Percentiles rank a stretch among this genome's conserved stretches.
These are phyloP conservation scores for Apiotrichum akiyoshidainum DNA, from an alignment of 1,284 basidiomycete genomes.

Conservation along the genomic window DNA sequence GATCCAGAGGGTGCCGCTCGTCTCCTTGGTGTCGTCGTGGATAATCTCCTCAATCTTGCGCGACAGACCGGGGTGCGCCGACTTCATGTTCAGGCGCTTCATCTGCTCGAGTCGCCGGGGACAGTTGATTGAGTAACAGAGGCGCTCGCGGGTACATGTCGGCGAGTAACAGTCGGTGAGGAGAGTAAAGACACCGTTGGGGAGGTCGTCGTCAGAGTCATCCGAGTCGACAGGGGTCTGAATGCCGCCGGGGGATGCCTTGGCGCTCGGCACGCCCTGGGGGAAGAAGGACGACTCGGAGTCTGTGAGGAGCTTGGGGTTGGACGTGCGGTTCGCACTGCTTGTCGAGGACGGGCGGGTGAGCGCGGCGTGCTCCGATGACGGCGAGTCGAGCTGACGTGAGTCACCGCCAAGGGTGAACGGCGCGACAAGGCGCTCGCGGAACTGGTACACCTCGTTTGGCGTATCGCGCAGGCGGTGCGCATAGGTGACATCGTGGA, in stretches of 20 bases:
- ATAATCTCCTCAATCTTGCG: slow-evolving; percentile 73
- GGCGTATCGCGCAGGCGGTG: slow-evolving; percentile 88
- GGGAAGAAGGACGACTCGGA: slow-evolving; percentile 28
- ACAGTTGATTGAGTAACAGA: slow-evolving; percentile 97
- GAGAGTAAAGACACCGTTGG: slow-evolving; percentile 93
- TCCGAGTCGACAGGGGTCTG: slow-evolving; percentile 23
- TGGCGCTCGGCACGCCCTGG: background rate
- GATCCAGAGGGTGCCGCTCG: slow-evolving; percentile 85
- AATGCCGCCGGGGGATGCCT: background rate
- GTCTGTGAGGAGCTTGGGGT: background rate
- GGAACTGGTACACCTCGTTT: slow-evolving; percentile 90
- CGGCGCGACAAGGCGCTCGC: slow-evolving; percentile 48
- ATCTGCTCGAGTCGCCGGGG: slow-evolving; percentile 92
- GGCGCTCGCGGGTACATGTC: slow-evolving; percentile 84
- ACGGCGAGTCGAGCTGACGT: slow-evolving; percentile 28
- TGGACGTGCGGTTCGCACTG: slow-evolving; percentile 6
- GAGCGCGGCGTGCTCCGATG: slow-evolving; percentile 22
- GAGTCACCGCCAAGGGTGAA: slow-evolving; percentile 28
- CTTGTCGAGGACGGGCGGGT: slow-evolving; percentile 28
- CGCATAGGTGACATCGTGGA: slow-evolving; percentile 98
- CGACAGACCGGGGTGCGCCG: slow-evolving; percentile 76
- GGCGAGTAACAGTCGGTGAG: slow-evolving; percentile 98
- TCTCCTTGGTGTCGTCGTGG: slow-evolving; percentile 73
- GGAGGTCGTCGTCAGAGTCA: slow-evolving; percentile 60
- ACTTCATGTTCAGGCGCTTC: slow-evolving; percentile 81